These are phyloP conservation scores for Solanum bulbocastanum DNA, from an alignment of 257 asterid species.

Conservation along the genomic window DNA sequence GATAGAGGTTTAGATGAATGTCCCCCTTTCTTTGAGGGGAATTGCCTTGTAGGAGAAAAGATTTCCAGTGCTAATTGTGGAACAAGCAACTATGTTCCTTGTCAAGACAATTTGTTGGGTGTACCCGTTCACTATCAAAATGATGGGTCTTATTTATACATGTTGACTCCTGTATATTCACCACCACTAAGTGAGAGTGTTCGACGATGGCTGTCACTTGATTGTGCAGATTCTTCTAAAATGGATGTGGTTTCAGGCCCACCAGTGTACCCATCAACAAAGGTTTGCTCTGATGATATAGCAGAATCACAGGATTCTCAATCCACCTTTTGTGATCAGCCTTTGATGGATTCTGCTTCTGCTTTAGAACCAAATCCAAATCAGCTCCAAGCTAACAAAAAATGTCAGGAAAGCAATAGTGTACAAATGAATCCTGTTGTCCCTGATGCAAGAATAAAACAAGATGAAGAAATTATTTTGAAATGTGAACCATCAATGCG, in stretches of 20 bases:
- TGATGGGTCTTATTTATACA: constrained; percentile 73
- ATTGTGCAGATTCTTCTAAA: constrained; percentile 9
- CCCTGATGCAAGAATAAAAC: constrained; percentile 8
- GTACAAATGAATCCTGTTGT: constrained; percentile 16
- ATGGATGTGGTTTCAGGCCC: constrained; percentile 13
- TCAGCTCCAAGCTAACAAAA: constrained; percentile 9
- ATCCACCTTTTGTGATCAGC: constrained; percentile 19
- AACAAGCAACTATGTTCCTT: constrained; percentile 10
- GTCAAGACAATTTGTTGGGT: constrained; percentile 37
- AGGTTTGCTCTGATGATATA: constrained; percentile 18
- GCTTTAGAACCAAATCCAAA: constrained; percentile 14
- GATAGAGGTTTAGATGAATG: constrained; percentile 24
- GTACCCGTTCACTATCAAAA: constrained; percentile 63
- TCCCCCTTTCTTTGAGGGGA: constrained; percentile 46
- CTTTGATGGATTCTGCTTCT: constrained; percentile 24
- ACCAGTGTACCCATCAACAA: constrained; percentile 18
- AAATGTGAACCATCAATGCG: constrained; percentile 25
- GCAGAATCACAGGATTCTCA: constrained; percentile 43
- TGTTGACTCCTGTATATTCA: constrained; percentile 62
- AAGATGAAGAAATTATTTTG: constrained; percentile 5
- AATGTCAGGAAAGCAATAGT: constrained; percentile 17
- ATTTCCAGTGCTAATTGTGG: constrained; percentile 15
- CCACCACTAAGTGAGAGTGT: constrained; percentile 67
- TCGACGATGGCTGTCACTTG: constrained; percentile 44
- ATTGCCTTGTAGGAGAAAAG: constrained; percentile 21